Conservation (phyloP, 345 rosid genomes). For the Murraya paniculata region DNA sequence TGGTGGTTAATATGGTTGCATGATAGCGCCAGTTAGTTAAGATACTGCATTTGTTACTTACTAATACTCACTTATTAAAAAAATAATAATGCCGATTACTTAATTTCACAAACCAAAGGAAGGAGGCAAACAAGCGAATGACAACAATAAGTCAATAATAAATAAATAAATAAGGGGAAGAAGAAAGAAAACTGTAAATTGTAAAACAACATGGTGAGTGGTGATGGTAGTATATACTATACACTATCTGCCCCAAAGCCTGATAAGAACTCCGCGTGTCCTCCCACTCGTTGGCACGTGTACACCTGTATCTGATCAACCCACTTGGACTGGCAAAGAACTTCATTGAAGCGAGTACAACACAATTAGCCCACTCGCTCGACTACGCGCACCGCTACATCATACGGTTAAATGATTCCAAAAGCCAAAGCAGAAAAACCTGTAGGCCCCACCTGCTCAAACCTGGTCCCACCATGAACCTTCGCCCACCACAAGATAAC, state of each 20-base stretch:
- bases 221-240: no score
- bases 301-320: background rate
- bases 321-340: background rate
- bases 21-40: slow-evolving; percentile 1
- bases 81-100: no score
- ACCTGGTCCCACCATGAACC: slow-evolving; percentile 30
- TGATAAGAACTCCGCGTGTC: no score
- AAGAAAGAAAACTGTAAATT: no score
- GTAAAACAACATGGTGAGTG: no score
- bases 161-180: no score
- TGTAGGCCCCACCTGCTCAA: slow-evolving; percentile 9
- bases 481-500: slow-evolving; percentile 57
- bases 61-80: no score
- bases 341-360: background rate
- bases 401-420: slow-evolving; percentile 8
- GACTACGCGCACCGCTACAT: background rate
- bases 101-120: no score
- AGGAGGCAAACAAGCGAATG: no score
- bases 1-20: slow-evolving; percentile 1
- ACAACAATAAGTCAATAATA: no score
- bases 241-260: no score
- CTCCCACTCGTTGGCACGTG: background rate
- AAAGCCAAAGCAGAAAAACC: slow-evolving; percentile 15
- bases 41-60: no score
- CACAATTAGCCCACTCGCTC: background rate